These are phyloP conservation scores for Colletotrichum tabaci DNA, from an alignment of 2,329 filamentous ascomycete species.

Conservation along the genomic window DNA sequence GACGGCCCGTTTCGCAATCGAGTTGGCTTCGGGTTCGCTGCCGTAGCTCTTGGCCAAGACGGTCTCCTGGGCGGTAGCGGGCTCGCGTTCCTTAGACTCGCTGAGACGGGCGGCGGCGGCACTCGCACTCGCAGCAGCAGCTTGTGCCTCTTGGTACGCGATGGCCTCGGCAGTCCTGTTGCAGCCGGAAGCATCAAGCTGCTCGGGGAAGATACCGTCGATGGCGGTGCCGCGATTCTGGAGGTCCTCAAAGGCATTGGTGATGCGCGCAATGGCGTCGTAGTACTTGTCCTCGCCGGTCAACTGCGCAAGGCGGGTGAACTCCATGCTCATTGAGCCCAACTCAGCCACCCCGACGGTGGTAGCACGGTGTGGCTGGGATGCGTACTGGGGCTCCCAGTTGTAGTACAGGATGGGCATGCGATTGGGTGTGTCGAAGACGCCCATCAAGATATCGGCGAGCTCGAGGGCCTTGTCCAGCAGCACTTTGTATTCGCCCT, in stretches of 20 bases:
- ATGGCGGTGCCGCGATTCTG: constrained; percentile 79
- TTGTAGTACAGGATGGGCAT: constrained; percentile 89
- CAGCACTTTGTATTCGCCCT: constrained; percentile 73
- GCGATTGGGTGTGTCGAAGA: constrained; percentile 93
- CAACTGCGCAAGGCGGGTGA: constrained; percentile 89
- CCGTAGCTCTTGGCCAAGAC: constrained; percentile 9
- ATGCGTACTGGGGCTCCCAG: constrained; percentile 78
- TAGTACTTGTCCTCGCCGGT: constrained; percentile 88
- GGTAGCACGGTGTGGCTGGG: constrained; percentile 74
- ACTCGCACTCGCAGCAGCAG: constrained; percentile 50
- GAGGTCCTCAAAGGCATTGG: constrained; percentile 81
- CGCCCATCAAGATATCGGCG: constrained; percentile 83
- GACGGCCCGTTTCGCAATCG: constrained; percentile 12
- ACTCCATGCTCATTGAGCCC: constrained; percentile 87
- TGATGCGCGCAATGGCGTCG: constrained; percentile 89
- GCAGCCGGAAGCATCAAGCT: constrained; percentile 85
- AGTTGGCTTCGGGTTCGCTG: constrained; percentile 18
- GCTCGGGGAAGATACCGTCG: constrained; percentile 85
- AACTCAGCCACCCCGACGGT: constrained; percentile 77
- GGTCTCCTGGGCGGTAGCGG: constrained; percentile 17
- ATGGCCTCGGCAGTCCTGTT: constrained; percentile 65
- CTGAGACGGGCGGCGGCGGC: constrained; percentile 15
- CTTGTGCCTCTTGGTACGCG: constrained; percentile 51
- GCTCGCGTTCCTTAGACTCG: constrained; percentile 48
- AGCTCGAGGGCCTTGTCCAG: constrained; percentile 85